Percentiles rank a stretch among this genome's conserved stretches.
phyloP scores from a whole-genome alignment of 2,329 filamentous ascomycete species.

The Penicillium sclerotiorum region DNA sequence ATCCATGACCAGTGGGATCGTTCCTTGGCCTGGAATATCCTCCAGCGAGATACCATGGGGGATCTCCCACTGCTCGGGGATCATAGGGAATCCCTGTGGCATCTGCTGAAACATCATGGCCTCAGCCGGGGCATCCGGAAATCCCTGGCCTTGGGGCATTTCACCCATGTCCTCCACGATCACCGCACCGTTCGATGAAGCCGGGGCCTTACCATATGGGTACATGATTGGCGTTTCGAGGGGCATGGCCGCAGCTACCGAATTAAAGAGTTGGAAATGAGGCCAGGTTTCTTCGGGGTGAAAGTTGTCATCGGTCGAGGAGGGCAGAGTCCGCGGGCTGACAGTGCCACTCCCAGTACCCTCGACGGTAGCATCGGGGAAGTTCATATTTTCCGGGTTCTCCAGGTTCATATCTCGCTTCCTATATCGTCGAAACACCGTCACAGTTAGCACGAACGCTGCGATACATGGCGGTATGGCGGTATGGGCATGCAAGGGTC shows the following conservation, averaged over 20 bases:
- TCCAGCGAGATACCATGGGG: constrained; percentile 18
- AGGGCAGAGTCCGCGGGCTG: constrained; percentile 40
- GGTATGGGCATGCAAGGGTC: no score
- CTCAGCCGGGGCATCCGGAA: constrained; percentile 33
- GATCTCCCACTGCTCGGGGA: constrained; percentile 33
- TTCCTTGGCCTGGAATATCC: constrained; percentile 17
- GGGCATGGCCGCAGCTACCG: constrained; percentile 34
- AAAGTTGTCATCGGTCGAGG: constrained; percentile 42
- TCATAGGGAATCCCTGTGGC: constrained; percentile 32
- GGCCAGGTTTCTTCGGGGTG: constrained; percentile 42
- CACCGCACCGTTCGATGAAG: constrained; percentile 31
- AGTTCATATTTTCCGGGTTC: constrained; percentile 35
- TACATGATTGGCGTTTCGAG: constrained; percentile 37
- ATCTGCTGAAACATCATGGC: constrained; percentile 36
- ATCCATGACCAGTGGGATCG: constrained; percentile 21
- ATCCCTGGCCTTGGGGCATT: constrained; percentile 30
- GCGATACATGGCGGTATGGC: no score
- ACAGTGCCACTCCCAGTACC: constrained; percentile 39
- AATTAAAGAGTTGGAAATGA: constrained; percentile 40
- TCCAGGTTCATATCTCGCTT: constrained; percentile 37
- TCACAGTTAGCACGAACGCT: constrained; percentile 5
- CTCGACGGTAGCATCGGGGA: constrained; percentile 32
- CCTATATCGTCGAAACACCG: constrained; percentile 25
- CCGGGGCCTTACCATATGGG: constrained; percentile 35
- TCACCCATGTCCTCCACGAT: constrained; percentile 41